A percentile compares a stretch with the other conserved stretches of the same genome.
Conservation (phyloP, 2,329 filamentous ascomycete species). For the Pezicula carpinea region DNA sequence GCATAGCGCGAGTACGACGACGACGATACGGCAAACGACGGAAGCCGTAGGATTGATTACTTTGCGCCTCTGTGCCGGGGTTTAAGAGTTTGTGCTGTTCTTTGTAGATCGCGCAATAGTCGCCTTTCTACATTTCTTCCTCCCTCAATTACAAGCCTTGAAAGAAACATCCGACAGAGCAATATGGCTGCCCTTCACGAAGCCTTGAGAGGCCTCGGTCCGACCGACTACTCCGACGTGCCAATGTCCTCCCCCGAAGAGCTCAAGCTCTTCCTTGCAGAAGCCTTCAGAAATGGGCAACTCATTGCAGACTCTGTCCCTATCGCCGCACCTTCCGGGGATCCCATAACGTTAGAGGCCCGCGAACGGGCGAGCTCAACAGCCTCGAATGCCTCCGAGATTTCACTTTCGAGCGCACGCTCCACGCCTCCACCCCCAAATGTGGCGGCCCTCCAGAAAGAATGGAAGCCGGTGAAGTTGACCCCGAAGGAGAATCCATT, state of each 20-base stretch:
- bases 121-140: neutral
- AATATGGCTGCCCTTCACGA: slow-evolving; percentile 54
- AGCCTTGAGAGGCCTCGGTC: slow-evolving; percentile 51
- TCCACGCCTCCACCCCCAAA: slow-evolving; percentile 34
- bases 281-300: slow-evolving; percentile 63
- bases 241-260: slow-evolving; percentile 37
- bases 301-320: slow-evolving; percentile 75
- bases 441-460: slow-evolving; percentile 62
- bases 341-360: slow-evolving; percentile 38
- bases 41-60: too few species aligned
- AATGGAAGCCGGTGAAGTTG: slow-evolving; percentile 80
- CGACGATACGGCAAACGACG: too few species aligned
- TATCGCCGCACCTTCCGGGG: slow-evolving; percentile 41
- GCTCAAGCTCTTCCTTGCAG: slow-evolving; percentile 48
- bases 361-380: slow-evolving; percentile 55
- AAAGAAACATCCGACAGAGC: neutral
- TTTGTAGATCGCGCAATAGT: too few species aligned
- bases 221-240: slow-evolving; percentile 47
- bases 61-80: too few species aligned
- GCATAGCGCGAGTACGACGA: too few species aligned
- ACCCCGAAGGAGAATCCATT: slow-evolving; percentile 69
- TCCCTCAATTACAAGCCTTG: neutral
- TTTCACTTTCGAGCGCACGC: slow-evolving; percentile 47
- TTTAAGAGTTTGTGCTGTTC: too few species aligned
- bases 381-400: slow-evolving; percentile 42